These are phyloP conservation scores for Saccharomycopsis sp. DNA, from an alignment of 805 yeast species.

Conservation along the genomic window DNA sequence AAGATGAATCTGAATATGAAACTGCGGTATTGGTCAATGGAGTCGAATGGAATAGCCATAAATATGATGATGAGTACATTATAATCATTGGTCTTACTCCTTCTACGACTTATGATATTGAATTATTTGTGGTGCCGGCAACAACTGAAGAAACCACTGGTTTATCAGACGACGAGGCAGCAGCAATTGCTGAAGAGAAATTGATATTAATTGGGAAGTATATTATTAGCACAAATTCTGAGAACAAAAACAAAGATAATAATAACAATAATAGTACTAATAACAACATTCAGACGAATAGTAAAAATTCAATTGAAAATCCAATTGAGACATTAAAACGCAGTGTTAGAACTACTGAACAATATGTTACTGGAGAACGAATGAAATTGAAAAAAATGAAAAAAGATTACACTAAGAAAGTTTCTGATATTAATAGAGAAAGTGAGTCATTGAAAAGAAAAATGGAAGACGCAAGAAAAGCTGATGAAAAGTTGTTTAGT, in stretches of 20 bases:
- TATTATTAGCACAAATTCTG: slow-evolving; percentile 12
- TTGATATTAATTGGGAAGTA: slow-evolving; percentile 12
- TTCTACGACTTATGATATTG: slow-evolving; percentile 55
- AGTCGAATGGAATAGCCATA: slow-evolving; percentile 42
- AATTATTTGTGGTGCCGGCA: slow-evolving; percentile 31
- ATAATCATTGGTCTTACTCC: slow-evolving; percentile 62
- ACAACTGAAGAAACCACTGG: slow-evolving; percentile 19
- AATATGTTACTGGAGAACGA: slow-evolving; percentile 51
- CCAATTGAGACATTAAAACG: slow-evolving; percentile 61
- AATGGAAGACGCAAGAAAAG: slow-evolving; percentile 40
- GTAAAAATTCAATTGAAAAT: slow-evolving; percentile 26
- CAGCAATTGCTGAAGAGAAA: slow-evolving; percentile 1
- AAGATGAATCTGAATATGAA: slow-evolving; percentile 24
- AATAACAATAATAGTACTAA: slow-evolving; percentile 1
- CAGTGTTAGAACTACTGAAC: slow-evolving; percentile 57
- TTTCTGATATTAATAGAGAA: slow-evolving; percentile 45
- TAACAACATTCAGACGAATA: too few species aligned
- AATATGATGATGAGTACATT: slow-evolving; percentile 40
- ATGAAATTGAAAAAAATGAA: slow-evolving; percentile 48
- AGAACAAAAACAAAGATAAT: background rate
- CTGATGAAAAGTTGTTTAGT: slow-evolving; percentile 50
- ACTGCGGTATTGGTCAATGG: slow-evolving; percentile 52
- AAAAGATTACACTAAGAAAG: slow-evolving; percentile 50
- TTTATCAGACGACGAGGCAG: slow-evolving; percentile 12
- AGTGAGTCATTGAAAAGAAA: slow-evolving; percentile 46